phyloP scores from a whole-genome alignment of 192 early-diverging fungal species.

The Radiomyces spectabilis region DNA sequence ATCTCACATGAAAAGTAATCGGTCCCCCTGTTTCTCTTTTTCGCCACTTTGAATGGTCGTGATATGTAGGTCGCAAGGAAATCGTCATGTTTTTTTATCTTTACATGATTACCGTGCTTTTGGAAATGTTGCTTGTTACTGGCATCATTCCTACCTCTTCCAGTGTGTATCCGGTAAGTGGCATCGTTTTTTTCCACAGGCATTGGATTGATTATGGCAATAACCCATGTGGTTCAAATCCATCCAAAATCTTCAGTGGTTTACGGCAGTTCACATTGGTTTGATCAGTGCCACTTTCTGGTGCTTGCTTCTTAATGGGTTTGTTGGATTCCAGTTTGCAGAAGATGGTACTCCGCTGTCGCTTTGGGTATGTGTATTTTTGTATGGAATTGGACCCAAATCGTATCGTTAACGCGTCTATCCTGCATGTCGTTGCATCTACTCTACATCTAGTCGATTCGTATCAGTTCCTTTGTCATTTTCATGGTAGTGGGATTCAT shows the following conservation, averaged over 20 bases:
- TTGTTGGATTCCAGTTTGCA: slow-evolving; percentile 85
- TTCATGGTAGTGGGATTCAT: slow-evolving; percentile 60
- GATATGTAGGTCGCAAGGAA: slow-evolving; percentile 84
- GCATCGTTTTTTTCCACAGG: too few relatives aligned
- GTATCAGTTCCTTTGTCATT: slow-evolving; percentile 63
- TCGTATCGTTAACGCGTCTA: too few relatives aligned
- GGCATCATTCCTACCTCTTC: slow-evolving; percentile 71
- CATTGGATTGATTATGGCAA: too few relatives aligned
- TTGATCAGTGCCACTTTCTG: slow-evolving; percentile 73
- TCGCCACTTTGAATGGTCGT: too few relatives aligned
- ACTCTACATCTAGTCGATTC: slow-evolving; percentile 52
- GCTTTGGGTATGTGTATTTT: slow-evolving; percentile 64
- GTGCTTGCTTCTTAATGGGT: slow-evolving; percentile 79
- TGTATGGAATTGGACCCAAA: too few relatives aligned
- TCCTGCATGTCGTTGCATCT: too few relatives aligned
- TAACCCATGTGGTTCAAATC: too few relatives aligned
- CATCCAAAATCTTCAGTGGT: too few relatives aligned
- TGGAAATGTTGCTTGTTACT: slow-evolving; percentile 70
- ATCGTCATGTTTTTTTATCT: slow-evolving; percentile 89
- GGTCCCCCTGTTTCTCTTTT: not conserved
- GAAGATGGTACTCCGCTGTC: slow-evolving; percentile 84
- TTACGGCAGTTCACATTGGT: slow-evolving; percentile 62
- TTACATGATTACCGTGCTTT: slow-evolving; percentile 63
- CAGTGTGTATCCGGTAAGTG: slow-evolving; percentile 52
- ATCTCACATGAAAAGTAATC: too few relatives aligned